phyloP scores from a whole-genome alignment of 805 yeast species.

The Ogataea neopini region DNA sequence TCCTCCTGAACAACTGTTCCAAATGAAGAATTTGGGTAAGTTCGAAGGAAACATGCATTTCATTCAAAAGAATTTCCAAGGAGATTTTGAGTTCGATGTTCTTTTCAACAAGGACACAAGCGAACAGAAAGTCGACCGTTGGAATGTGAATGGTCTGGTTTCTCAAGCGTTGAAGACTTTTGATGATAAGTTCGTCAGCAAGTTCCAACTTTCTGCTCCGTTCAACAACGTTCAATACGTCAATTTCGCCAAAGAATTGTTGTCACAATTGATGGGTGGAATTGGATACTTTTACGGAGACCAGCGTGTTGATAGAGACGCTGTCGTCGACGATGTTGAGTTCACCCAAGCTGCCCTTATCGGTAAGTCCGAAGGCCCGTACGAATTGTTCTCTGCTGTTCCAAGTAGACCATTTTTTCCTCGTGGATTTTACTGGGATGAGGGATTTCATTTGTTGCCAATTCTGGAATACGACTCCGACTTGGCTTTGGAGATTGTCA shows the following conservation, averaged over 20 bases:
- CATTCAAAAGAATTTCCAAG: constrained; percentile 74
- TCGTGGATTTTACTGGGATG: constrained; percentile 98
- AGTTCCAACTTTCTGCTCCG: constrained; percentile 56
- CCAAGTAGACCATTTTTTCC: constrained; percentile 96
- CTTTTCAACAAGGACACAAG: constrained; percentile 53
- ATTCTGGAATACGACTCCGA: constrained; percentile 81
- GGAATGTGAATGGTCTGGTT: constrained; percentile 40
- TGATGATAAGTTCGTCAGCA: constrained; percentile 51
- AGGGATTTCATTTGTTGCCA: constrained; percentile 90
- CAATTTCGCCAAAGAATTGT: constrained; percentile 70
- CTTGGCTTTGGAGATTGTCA: constrained; percentile 71
- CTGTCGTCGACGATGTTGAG: constrained; percentile 67
- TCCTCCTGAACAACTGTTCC: constrained; percentile 52
- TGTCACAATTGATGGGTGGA: constrained; percentile 88
- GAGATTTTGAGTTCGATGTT: constrained; percentile 74
- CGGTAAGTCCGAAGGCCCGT: constrained; percentile 74
- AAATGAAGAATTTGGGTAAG: constrained; percentile 56
- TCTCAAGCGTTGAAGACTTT: constrained; percentile 39
- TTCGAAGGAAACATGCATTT: constrained; percentile 78
- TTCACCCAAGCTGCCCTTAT: constrained; percentile 50
- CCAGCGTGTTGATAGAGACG: constrained; percentile 73
- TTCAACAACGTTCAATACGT: constrained; percentile 45
- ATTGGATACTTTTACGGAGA: constrained; percentile 86
- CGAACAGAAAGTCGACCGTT: constrained; percentile 39
- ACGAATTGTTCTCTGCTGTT: constrained; percentile 74